phyloP scores from a whole-genome alignment of 768 basidiomycete species.

The Xerocomus spinulosus region DNA sequence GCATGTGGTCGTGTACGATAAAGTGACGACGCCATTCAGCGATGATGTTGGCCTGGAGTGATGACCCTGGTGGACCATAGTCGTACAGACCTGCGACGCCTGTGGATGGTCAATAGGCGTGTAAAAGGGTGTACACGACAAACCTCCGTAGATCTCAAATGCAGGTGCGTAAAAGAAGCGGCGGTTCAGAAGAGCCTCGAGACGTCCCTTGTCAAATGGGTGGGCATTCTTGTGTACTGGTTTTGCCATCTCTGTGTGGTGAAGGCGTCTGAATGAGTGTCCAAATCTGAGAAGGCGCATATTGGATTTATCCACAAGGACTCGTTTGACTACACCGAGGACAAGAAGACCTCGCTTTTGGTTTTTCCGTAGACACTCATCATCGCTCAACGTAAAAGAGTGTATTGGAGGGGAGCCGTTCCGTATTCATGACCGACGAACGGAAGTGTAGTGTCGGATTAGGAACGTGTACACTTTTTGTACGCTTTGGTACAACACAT shows the following conservation, averaged over 20 bases:
- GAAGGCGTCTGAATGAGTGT: too few species aligned
- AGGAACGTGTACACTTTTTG: too few species aligned
- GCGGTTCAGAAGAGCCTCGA: conserved; percentile 82
- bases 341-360: too few species aligned
- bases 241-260: conserved; percentile 30
- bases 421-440: too few species aligned
- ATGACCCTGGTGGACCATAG: conserved; percentile 94
- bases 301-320: too few species aligned
- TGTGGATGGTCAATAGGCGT: conserved; percentile 26
- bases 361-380: too few species aligned
- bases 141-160: conserved; percentile 98
- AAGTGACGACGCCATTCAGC: conserved; percentile 97
- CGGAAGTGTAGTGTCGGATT: too few species aligned
- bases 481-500: too few species aligned
- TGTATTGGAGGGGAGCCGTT: too few species aligned
- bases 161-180: conserved; percentile 98
- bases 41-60: conserved; percentile 95
- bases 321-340: too few species aligned
- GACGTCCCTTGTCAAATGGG: conserved; percentile 77
- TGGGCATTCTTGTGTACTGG: conserved; percentile 76
- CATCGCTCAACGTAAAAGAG: too few species aligned
- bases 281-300: conserved; percentile 26
- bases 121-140: conserved; percentile 14
- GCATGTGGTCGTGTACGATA: conserved; percentile 97
- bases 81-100: conserved; percentile 98